These are phyloP conservation scores for Epichloe gansuensis DNA, from an alignment of 2,329 filamentous ascomycete species.

Conservation along the genomic window DNA sequence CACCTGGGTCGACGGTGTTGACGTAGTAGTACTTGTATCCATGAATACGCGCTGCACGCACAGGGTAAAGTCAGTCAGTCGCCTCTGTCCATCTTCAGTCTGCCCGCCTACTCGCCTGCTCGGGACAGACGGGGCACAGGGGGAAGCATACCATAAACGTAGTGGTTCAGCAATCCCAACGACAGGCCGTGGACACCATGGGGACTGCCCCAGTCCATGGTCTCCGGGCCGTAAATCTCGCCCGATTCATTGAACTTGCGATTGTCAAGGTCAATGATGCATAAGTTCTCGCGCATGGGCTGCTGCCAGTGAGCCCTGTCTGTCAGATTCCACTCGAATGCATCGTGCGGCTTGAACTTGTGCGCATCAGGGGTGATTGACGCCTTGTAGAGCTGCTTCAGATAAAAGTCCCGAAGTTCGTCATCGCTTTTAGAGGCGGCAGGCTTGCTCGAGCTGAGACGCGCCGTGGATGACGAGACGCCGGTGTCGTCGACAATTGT, in stretches of 20 bases:
- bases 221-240: slow-evolving; percentile 22
- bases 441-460: neutral
- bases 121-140: neutral
- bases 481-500: neutral
- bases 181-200: slow-evolving; percentile 24
- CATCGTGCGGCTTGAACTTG: slow-evolving; percentile 20
- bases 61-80: neutral
- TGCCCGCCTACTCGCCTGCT: neutral
- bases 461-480: neutral
- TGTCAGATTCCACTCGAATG: slow-evolving; percentile 20
- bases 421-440: neutral
- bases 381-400: slow-evolving; percentile 21
- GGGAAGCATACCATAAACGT: slow-evolving; percentile 25
- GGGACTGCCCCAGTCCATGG: slow-evolving; percentile 25
- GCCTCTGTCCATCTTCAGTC: neutral
- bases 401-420: slow-evolving; percentile 19
- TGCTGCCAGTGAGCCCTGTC: slow-evolving; percentile 19
- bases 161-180: slow-evolving; percentile 31
- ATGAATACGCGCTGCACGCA: slow-evolving; percentile 27
- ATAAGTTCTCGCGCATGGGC: slow-evolving; percentile 25
- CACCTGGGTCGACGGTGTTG: slow-evolving; percentile 23
- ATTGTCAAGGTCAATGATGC: slow-evolving; percentile 34
- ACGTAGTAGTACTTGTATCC: slow-evolving; percentile 36
- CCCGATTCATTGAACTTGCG: slow-evolving; percentile 24
- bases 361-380: slow-evolving; percentile 14